These are phyloP conservation scores for Carnegiea gigantea DNA, from an alignment of 179 eudicot genomes.

Conservation along the genomic window DNA sequence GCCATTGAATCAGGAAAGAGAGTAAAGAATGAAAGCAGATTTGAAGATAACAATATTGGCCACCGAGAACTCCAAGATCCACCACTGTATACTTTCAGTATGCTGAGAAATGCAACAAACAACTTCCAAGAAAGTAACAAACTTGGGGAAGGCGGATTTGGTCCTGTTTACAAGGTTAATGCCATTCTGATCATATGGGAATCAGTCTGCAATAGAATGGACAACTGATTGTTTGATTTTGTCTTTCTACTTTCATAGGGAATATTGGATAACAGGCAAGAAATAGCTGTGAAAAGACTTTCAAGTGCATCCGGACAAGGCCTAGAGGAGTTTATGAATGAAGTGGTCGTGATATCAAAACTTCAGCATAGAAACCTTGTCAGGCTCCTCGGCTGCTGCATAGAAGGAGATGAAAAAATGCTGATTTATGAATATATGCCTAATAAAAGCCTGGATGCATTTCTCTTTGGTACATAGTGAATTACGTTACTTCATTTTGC, in stretches of 20 bases:
- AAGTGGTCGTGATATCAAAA: constrained; percentile 46
- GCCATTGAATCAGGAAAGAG: constrained; percentile 26
- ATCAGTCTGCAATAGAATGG: not conserved
- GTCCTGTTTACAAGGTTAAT: constrained; percentile 58
- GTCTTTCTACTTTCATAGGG: constrained; percentile 22
- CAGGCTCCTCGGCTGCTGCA: constrained; percentile 45
- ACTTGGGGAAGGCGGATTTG: constrained; percentile 69
- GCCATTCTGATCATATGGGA: not conserved
- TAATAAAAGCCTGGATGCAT: constrained; percentile 41
- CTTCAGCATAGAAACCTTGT: constrained; percentile 56
- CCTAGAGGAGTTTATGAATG: constrained; percentile 48
- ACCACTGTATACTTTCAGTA: constrained; percentile 38
- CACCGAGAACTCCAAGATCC: constrained; percentile 41
- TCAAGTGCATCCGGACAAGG: constrained; percentile 49
- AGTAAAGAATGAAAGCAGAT: constrained; percentile 11
- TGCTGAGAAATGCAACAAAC: constrained; percentile 39
- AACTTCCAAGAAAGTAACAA: constrained; percentile 39
- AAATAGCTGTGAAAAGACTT: constrained; percentile 52
- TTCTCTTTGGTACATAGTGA: constrained; percentile 38
- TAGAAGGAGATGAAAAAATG: constrained; percentile 45
- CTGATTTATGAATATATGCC: constrained; percentile 49
- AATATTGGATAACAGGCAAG: constrained; percentile 30
- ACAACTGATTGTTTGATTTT: not conserved
- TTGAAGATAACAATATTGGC: constrained; percentile 18
- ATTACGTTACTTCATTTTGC: no score